These are phyloP conservation scores for Cynara cardunculus DNA, from an alignment of 129 eudicot genomes.

Conservation along the genomic window DNA sequence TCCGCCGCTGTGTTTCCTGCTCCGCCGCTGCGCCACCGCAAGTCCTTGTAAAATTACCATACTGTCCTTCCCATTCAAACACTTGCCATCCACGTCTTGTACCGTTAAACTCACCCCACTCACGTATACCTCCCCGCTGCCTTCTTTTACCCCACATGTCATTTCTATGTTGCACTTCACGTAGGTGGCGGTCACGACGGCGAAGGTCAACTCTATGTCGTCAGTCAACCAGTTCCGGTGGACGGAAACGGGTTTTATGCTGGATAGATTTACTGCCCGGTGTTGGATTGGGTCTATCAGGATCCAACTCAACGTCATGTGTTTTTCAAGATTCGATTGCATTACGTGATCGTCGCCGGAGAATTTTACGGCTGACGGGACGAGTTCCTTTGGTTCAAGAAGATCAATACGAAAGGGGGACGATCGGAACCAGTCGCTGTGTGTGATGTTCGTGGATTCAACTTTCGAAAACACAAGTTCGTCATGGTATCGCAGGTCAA, in stretches of 20 bases:
- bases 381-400: constrained; percentile 30
- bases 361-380: constrained; percentile 7
- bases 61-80: constrained; percentile 28
- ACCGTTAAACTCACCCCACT: constrained; percentile 23
- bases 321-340: not conserved
- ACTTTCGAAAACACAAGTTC: constrained; percentile 23
- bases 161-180: constrained; percentile 28
- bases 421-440: constrained; percentile 21
- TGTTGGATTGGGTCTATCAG: constrained; percentile 31
- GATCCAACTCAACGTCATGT: constrained; percentile 32
- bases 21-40: constrained; percentile 12
- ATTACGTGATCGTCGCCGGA: not conserved
- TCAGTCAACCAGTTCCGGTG: constrained; percentile 36
- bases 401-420: constrained; percentile 33
- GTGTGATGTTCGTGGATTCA: constrained; percentile 14
- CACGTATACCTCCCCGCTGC: constrained; percentile 11
- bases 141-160: constrained; percentile 32
- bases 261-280: constrained; percentile 30
- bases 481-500: constrained; percentile 14
- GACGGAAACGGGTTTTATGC: constrained; percentile 23
- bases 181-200: constrained; percentile 10
- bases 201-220: constrained; percentile 30
- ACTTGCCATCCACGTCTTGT: constrained; percentile 22
- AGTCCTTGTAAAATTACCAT: constrained; percentile 32
- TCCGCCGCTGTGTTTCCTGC: not conserved